These are phyloP conservation scores for Tuber indicum DNA, from an alignment of 495 filamentous ascomycete species.

Conservation along the genomic window DNA sequence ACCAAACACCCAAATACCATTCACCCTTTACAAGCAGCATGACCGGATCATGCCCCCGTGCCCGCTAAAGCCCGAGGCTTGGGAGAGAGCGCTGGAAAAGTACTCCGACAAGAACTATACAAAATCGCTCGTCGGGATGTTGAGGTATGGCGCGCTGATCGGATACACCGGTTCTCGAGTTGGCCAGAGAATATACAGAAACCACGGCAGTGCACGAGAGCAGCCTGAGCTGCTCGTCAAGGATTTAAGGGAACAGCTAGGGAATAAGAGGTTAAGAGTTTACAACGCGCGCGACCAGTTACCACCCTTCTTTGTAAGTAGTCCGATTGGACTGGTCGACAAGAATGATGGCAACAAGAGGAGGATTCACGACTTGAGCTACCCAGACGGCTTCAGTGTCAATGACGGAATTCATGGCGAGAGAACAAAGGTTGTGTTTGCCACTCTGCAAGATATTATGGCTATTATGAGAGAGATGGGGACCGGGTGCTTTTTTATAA, in stretches of 20 bases:
- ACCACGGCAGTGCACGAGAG: neutral
- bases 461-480: slow-evolving; percentile 1
- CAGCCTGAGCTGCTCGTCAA: neutral
- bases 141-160: slow-evolving; percentile 2
- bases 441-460: neutral
- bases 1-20: neutral
- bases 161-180: neutral
- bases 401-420: neutral
- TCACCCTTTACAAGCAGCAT: neutral
- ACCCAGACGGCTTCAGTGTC: neutral
- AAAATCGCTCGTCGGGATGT: neutral
- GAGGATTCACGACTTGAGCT: neutral
- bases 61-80: neutral
- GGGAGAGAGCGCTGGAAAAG: neutral
- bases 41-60: neutral
- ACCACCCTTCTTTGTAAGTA: neutral
- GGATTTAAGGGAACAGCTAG: neutral
- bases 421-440: neutral
- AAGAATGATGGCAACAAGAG: slow-evolving; percentile 4
- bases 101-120: neutral
- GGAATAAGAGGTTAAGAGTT: neutral
- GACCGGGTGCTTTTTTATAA: slow-evolving; percentile 6
- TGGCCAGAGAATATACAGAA: neutral
- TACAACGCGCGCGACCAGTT: neutral
- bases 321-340: slow-evolving; percentile 6